Conservation (phyloP, 2,329 filamentous ascomycete species). For the Periconia digitata region DNA sequence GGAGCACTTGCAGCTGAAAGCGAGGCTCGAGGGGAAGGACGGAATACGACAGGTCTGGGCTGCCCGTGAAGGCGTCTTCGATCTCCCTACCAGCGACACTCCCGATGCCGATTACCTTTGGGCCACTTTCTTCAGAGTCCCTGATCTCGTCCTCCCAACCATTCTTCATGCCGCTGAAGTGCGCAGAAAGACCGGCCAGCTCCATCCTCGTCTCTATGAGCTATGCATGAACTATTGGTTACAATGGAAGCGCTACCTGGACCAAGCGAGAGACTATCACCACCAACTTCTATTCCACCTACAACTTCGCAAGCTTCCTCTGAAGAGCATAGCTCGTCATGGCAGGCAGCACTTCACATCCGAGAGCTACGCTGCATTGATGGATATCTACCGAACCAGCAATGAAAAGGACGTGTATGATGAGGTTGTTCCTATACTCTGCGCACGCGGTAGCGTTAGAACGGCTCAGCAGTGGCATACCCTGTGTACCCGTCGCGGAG, state of each 20-base stretch:
- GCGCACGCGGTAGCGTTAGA: conserved; percentile 23
- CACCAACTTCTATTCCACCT: conserved; percentile 27
- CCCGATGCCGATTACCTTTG: conserved; percentile 48
- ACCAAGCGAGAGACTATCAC: conserved; percentile 26
- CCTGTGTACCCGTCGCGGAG: conserved; percentile 38
- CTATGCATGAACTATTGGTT: conserved; percentile 48
- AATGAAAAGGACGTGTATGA: conserved; percentile 47
- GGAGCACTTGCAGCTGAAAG: conserved; percentile 43
- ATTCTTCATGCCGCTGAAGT: conserved; percentile 47
- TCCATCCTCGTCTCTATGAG: conserved; percentile 46
- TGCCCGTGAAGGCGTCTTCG: conserved; percentile 38
- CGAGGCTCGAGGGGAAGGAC: conserved; percentile 43
- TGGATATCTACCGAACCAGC: conserved; percentile 43
- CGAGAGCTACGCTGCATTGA: conserved; percentile 28
- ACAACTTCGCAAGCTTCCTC: conserved; percentile 24
- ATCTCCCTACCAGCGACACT: conserved; percentile 44
- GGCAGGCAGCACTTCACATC: conserved; percentile 10
- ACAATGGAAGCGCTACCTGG: conserved; percentile 9
- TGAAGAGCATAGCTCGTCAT: conserved; percentile 20
- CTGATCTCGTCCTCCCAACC: conserved; percentile 39
- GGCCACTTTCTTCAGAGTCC: conserved; percentile 47
- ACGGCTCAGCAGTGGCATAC: conserved; percentile 45
- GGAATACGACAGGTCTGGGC: conserved; percentile 51
- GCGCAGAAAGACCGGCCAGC: conserved; percentile 38
- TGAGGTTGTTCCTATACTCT: conserved; percentile 38